Base-by-base conservation (phyloP, 768 basidiomycete species). In the Lentinus tigrinus region DNA sequence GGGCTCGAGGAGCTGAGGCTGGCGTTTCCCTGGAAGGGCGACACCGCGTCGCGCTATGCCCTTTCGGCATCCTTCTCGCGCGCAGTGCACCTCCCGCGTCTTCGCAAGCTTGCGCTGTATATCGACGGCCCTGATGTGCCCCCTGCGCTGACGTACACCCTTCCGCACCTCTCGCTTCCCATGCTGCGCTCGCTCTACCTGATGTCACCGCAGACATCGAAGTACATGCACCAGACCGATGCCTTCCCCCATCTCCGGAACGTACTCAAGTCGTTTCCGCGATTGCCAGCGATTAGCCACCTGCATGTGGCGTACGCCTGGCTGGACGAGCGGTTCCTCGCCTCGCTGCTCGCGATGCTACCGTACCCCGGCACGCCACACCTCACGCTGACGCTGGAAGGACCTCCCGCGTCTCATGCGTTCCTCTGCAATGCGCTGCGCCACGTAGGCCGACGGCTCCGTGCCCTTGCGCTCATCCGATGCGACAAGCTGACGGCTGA, bases 81-180 rank as follows among this genome's bases (percentile, higher is more conserved):
- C 55, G 63, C 69, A 51, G 70, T 84, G 23, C 55, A 68, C 23
- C 72, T 89, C n/a, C 78, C 79, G 11, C 67, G 61, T 48, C 78
- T 89, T 38, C 67, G 69, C 38, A 70, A 70, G 27, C 73, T 89
- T 26, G 77, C 78, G 37, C 70, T 89, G 21, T 66, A 73, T 37
- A 77, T 85, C 52, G 78, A 81, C 63, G 77, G 79, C 24, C 72
- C 70, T 27, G 83, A 87, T 64, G 82, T 88, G 43, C 85, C 86
- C 38, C 79, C 79, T 48, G 87, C 88, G 64, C 75, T 89, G 27
- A 69, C 78, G 19, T 74, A 76, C 48, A 73, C 87, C 60, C 70
- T 83, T 54, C 77, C 80, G 40, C 79, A 80, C 58, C 63, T 87
- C 19, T 75, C 72, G 17, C 72, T 78, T 7, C 85, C 84, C 23